phyloP scores from a whole-genome alignment of 495 filamentous ascomycete genomes.

The Penicillium cataractarum region DNA sequence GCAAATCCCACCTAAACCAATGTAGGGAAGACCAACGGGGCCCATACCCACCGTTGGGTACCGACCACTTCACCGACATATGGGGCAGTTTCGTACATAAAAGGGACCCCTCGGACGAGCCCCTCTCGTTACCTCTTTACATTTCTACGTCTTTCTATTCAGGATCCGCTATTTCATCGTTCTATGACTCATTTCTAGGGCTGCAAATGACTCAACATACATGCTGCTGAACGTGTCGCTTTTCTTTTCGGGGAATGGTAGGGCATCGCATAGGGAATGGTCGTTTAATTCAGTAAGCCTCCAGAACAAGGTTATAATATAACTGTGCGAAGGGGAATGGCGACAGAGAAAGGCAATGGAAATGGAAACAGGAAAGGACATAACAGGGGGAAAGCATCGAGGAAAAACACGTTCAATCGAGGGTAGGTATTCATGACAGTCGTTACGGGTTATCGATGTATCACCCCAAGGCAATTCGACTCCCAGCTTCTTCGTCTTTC shows the following conservation, averaged over 20 bases:
- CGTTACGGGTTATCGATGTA: constrained; percentile 14
- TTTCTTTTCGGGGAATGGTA: constrained; percentile 6
- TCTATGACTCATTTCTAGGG: background rate
- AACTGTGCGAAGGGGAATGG: background rate
- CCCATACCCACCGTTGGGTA: constrained; percentile 30
- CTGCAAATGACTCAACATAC: constrained; percentile 8
- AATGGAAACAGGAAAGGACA: background rate
- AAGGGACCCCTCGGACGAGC: background rate
- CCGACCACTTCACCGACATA: constrained; percentile 30
- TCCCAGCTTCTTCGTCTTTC: background rate
- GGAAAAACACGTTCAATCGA: constrained; percentile 3
- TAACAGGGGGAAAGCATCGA: background rate
- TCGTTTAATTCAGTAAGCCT: constrained; percentile 20
- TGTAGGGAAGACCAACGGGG: constrained; percentile 23
- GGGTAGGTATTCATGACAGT: constrained; percentile 24
- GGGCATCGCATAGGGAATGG: background rate
- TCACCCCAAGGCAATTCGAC: background rate
- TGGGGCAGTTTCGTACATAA: background rate
- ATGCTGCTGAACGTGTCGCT: constrained; percentile 5
- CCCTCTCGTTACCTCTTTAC: constrained; percentile 7
- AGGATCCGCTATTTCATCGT: background rate
- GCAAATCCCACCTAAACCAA: constrained; percentile 14
- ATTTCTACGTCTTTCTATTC: background rate
- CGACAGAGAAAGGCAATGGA: background rate
- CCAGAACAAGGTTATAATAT: constrained; percentile 12